Conservation (phyloP, 202 grass and related monocot genomes). For the Panicum hallii region DNA sequence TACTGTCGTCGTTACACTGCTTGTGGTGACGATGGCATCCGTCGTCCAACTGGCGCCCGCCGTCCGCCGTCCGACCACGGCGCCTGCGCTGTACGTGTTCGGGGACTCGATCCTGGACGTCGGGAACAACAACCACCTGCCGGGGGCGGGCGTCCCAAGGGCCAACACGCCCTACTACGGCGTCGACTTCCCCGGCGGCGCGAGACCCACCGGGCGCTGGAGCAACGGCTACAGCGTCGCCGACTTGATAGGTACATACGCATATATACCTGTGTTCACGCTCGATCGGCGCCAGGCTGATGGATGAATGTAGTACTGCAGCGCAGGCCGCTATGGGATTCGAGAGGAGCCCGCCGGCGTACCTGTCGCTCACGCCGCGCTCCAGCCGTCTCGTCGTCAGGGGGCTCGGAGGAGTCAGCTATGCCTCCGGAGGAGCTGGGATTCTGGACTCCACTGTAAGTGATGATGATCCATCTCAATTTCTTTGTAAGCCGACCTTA, state of each 20-base stretch:
- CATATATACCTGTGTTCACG: too few relatives aligned
- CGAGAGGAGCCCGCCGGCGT: constrained; percentile 43
- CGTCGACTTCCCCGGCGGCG: constrained; percentile 39
- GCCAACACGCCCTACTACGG: constrained; percentile 34
- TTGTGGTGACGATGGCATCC: not conserved
- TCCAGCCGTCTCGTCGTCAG: not conserved
- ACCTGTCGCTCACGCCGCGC: constrained; percentile 22
- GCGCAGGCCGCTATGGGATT: constrained; percentile 34
- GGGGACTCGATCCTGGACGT: constrained; percentile 53
- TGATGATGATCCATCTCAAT: not conserved
- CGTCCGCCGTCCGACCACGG: not conserved
- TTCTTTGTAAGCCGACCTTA: not conserved
- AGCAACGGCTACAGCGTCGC: constrained; percentile 65
- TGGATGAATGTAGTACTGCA: too few relatives aligned
- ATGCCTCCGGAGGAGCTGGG: constrained; percentile 57
- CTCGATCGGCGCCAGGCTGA: too few relatives aligned
- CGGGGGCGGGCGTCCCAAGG: not conserved
- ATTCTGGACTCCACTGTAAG: constrained; percentile 59
- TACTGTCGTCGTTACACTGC: not conserved
- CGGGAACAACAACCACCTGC: constrained; percentile 53
- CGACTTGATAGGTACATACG: constrained; percentile 19
- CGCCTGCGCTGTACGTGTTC: constrained; percentile 50
- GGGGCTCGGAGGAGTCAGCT: constrained; percentile 44
- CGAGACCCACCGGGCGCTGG: constrained; percentile 49
- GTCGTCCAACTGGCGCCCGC: not conserved